Conservation (phyloP, 2,329 filamentous ascomycete species). For the Emergomyces africanus region DNA sequence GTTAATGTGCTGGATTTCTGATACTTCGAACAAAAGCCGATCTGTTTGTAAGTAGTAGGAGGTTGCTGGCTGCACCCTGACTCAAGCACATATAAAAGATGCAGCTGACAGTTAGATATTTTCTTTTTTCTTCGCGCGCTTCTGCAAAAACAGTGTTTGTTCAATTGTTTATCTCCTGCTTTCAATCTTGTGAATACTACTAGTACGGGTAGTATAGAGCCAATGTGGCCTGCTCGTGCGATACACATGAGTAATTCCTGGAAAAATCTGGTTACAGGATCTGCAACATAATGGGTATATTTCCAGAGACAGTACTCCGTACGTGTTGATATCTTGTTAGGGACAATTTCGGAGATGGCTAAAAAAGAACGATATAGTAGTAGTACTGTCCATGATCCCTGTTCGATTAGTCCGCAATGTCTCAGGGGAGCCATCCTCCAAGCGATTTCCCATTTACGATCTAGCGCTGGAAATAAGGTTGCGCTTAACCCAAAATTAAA, state of each 20-base stretch:
- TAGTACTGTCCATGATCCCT: not conserved
- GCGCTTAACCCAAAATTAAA: not conserved
- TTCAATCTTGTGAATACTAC: no score
- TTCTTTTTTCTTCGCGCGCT: not conserved
- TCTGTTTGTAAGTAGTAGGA: not conserved
- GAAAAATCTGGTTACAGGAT: not conserved
- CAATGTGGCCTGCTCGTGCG: not conserved
- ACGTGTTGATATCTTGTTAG: not conserved
- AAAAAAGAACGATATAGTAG: not conserved
- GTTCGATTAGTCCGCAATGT: no score
- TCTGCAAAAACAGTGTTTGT: not conserved
- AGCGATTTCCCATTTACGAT: not conserved
- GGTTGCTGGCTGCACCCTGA: not conserved
- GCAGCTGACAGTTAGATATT: not conserved
- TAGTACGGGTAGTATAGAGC: no score
- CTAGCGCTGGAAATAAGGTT: not conserved
- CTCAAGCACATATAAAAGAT: not conserved
- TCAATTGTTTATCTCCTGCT: no score
- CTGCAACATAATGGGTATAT: not conserved
- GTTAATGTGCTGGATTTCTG: not conserved
- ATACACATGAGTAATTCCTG: no score
- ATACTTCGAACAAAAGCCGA: not conserved
- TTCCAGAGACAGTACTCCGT: not conserved
- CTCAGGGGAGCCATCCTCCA: no score
- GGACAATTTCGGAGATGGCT: not conserved